Conservation (phyloP, 352 stramenopile genomes). For the Phytophthora fragariae region DNA sequence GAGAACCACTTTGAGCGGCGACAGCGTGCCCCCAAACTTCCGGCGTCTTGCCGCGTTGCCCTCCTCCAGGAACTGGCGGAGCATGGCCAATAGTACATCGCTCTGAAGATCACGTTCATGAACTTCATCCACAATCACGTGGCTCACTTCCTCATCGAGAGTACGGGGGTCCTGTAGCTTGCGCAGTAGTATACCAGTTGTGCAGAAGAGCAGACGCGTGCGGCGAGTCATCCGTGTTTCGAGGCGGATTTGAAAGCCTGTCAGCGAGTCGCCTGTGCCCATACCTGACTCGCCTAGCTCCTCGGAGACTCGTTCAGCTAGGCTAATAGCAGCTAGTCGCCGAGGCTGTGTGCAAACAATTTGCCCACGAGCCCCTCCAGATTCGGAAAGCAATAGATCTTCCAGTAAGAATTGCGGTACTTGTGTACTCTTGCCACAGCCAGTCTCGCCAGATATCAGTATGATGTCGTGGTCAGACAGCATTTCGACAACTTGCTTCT, state of each 20-base stretch:
- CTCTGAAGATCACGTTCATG: constrained; percentile 96
- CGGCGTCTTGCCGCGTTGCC: constrained; percentile 43
- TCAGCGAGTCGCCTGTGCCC: constrained; percentile 65
- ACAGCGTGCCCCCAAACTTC: constrained; percentile 43
- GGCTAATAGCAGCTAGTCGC: constrained; percentile 95
- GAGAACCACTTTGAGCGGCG: constrained; percentile 94
- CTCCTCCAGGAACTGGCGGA: constrained; percentile 84
- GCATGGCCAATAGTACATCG: constrained; percentile 92
- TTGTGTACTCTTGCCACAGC: constrained; percentile 96
- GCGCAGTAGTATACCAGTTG: constrained; percentile 95
- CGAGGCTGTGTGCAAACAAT: constrained; percentile 98
- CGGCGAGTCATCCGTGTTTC: constrained; percentile 87
- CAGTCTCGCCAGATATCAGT: constrained; percentile 95
- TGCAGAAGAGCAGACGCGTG: constrained; percentile 95
- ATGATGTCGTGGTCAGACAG: constrained; percentile 90
- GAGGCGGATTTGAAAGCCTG: constrained; percentile 95
- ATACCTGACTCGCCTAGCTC: constrained; percentile 90
- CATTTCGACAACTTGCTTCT: constrained; percentile 80
- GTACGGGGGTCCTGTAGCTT: constrained; percentile 88
- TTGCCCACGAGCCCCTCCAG: constrained; percentile 81
- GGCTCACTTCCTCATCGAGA: constrained; percentile 89
- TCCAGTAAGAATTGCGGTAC: constrained; percentile 98
- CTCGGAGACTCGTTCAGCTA: constrained; percentile 93
- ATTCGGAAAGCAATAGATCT: constrained; percentile 72
- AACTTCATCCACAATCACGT: constrained; percentile 99